Evolutionary conservation across 2,329 filamentous ascomycete species (phyloP), one percentile per base, ranked within the genome.

Genomic region (Reticulascus tulasneorum): DNA sequence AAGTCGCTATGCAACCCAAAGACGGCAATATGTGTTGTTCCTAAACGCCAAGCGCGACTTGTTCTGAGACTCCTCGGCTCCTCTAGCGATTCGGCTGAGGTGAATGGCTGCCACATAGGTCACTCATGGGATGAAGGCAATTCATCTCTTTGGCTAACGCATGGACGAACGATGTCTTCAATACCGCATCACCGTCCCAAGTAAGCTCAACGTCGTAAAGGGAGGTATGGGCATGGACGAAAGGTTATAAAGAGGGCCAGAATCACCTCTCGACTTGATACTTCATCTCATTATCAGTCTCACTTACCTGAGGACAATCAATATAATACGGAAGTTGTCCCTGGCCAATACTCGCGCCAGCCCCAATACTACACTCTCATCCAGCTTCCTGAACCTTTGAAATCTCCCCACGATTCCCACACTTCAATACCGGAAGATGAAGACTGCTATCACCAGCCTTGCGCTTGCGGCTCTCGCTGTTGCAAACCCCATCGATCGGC

Each of bases 381-480:
- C 38, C 26, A 7, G 7, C 10, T 2, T 18, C 27, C 24, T 30
- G 9, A 11, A 10, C 15, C 12, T 13, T 16, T 18, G 7, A 20
- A 6, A 7, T 15, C n/a, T 9, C 13, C 12, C 8, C 12, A 31
- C 4, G 7, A 10, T 21, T 21, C 17, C 23, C 32, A 12, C 17
- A 31, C n/a, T n/a, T n/a, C n/a, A n/a, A n/a, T n/a, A n/a, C n/a
- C n/a, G n/a, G n/a, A 49, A 13, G 7, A 48, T 49, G 47, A 48
- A 42, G 33, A n/a, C n/a, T n/a, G n/a, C n/a, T n/a, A 24, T 32
- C 30, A 22, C 26, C 33, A 18, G 40, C 7, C 30, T 47, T 18
- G 31, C 44, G 20, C 32, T 48, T 12, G 38, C 37, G 18, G 40
- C 45, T 23, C 23, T 36, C 29, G 41, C 47, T 25, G 35, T 35